Conservation (phyloP, 2,329 filamentous ascomycete species). For the Albophoma yamanashiensis region DNA sequence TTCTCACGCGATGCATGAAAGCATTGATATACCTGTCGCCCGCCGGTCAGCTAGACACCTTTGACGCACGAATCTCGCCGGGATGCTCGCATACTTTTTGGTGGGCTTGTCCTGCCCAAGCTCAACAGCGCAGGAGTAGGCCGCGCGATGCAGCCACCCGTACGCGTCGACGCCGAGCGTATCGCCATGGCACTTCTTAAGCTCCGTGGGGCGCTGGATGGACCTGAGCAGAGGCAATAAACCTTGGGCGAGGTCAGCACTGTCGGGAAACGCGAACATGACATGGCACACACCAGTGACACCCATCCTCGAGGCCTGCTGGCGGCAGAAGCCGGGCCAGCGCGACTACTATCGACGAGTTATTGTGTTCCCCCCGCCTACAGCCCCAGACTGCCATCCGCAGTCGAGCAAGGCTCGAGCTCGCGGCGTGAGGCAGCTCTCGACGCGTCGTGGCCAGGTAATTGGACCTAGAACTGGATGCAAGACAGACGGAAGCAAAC, state of each 20-base stretch:
- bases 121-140: slow-evolving; percentile 81
- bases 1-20: slow-evolving; percentile 79
- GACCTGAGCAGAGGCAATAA: slow-evolving; percentile 89
- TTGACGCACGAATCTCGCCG: background rate
- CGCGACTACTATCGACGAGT: background rate
- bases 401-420: background rate
- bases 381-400: background rate
- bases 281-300: slow-evolving; percentile 19
- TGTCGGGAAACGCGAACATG: background rate
- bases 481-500: background rate
- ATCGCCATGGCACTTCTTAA: slow-evolving; percentile 80
- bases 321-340: background rate
- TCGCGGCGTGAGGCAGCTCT: background rate
- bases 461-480: background rate
- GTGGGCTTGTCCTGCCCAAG: slow-evolving; percentile 83
- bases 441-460: background rate
- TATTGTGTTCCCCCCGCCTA: background rate
- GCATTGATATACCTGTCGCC: slow-evolving; percentile 70
- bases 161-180: slow-evolving; percentile 94
- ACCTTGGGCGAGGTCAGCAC: slow-evolving; percentile 38
- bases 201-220: slow-evolving; percentile 78
- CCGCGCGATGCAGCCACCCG: slow-evolving; percentile 94
- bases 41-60: background rate
- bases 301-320: slow-evolving; percentile 18
- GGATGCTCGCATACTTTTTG: slow-evolving; percentile 50